Percentiles rank a stretch among this genome's conserved stretches.
These are phyloP conservation scores for Hawksworthiomyces lignivorus DNA, from an alignment of 2,329 filamentous ascomycete species.

Conservation along the genomic window DNA sequence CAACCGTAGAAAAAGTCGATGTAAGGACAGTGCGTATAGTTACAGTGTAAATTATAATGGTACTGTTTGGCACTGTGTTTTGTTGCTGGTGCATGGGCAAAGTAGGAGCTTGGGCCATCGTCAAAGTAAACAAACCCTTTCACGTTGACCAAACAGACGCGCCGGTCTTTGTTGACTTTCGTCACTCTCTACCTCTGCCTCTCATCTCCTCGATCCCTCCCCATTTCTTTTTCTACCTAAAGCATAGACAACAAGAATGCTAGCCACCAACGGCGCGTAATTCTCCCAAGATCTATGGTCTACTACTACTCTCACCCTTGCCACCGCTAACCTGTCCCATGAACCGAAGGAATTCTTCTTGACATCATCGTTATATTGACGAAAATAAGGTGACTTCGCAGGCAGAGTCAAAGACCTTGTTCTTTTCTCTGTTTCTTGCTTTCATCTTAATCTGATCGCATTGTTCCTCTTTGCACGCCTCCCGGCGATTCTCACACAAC, in stretches of 20 bases:
- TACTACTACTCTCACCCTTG: not conserved
- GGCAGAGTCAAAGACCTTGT: not conserved
- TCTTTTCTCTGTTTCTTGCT: not conserved
- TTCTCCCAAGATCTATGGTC: too few species aligned
- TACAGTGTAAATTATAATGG: not conserved
- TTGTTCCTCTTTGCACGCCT: too few species aligned
- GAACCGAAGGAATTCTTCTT: too few species aligned
- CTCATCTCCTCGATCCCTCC: not conserved
- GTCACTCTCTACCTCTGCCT: not conserved
- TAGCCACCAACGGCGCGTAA: not conserved
- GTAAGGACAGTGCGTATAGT: too few species aligned
- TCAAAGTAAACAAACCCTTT: conserved; percentile 18
- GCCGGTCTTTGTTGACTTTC: not conserved
- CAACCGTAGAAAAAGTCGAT: too few species aligned
- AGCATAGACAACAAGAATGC: conserved; percentile 3
- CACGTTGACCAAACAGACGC: conserved; percentile 8
- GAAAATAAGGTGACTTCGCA: too few species aligned
- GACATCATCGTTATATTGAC: too few species aligned
- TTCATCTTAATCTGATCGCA: too few species aligned
- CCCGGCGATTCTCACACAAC: too few species aligned
- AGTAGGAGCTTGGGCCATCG: conserved; percentile 16
- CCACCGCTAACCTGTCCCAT: too few species aligned
- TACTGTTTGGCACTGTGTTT: not conserved
- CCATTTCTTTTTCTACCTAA: not conserved
- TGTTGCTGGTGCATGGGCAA: conserved; percentile 5